Base-by-base conservation (phyloP, 306 rosid genomes). In the Ceratonia siliqua region DNA sequence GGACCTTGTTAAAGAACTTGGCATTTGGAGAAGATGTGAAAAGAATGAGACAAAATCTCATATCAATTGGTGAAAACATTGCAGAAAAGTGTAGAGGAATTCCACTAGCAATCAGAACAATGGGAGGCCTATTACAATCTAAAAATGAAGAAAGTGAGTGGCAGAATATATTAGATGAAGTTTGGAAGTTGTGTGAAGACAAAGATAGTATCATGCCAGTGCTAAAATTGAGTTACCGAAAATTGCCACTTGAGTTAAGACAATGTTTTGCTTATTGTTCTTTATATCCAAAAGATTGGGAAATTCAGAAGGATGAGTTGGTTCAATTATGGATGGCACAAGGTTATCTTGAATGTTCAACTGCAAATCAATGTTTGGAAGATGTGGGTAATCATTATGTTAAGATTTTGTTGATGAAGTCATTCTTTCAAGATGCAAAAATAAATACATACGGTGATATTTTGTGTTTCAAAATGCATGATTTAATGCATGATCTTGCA, bases 251-350 rank as follows among this genome's bases (percentile, higher is more conserved):
- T 48, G 61, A 6, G 33, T 18, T 68, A 17, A 68, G 45, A 18
- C 45, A 32, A n/a, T 68, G 73, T 32, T 68, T 67, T 67, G 24
- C 58, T 6, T 67, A 67, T 67, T 67, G 72, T 28, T 67, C 24
- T 6, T 67, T 67, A 15, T 68, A 45, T 68, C 59, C 59, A 4
- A 64, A 64, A 42, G 54, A 64, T 42, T 42, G 12, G 18, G 12
- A 0, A 14, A 42, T 64, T 12, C 0, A 21, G 4, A 64, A 15
- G 2, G 21, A 64, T 21, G 35, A 39, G 8, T 41, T 64, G 70
- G 38, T 42, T 42, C 70, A 64, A 42, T 21, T 42, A 64, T 64
- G 70, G 70, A 64, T 21, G 52, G 54, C 53, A 7, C 73, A 68
- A 30, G 73, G 73, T 4, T 68, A 45, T 18, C 41, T 68, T 4